Evolutionary conservation across 192 early-diverging fungal species (phyloP), one percentile per base, ranked within the genome.

Genomic region (Rhizophlyctis rosea): DNA sequence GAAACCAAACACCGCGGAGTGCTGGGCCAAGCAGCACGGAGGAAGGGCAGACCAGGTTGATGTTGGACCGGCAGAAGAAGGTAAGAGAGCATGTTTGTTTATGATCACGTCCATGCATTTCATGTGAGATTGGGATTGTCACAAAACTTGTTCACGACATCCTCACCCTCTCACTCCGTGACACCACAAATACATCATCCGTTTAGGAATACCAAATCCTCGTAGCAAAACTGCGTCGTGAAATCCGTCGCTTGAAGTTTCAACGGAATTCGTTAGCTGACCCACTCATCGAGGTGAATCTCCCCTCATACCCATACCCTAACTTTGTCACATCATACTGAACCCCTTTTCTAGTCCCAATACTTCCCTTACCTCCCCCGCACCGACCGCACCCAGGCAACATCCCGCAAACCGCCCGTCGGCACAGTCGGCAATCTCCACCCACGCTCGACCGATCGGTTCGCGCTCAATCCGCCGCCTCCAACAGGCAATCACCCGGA

Each of bases 401-500:
- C 76, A 4, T 65, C 73, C 23, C 65, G 73, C 25, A 62, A 49
- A 7, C 62, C 73, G 13, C 73, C 73, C 11, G 33, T 65, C 34
- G 73, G 73, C 14, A 64, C 64, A 56, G 73, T 73, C 33, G 74
- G 74, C 33, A 76, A 76, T 51, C 51, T 76, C 14, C 69, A 65
- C 5, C 61, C 65, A 25, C 64, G 72, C 4, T 68, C 76, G 14
- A 55, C 65, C 0, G 76, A 78, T 36, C 67, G 68, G 62, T 78
- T 78, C 56, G 65, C 73, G 4, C 47, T 78, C n/a, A 78, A 78
- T 48, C 76, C 76, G 18, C 76, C 76, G 23, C 73, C 73, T 2
- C 69, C 76, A 18, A 78, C 76, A 48, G 76, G 76, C 11, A 78
- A 78, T 47, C 76, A 78, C 56, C 70, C 70, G 24, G 76, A 78